Conservation (phyloP, 371 early-diverging fungal species). For the Apophysomyces elegans region DNA sequence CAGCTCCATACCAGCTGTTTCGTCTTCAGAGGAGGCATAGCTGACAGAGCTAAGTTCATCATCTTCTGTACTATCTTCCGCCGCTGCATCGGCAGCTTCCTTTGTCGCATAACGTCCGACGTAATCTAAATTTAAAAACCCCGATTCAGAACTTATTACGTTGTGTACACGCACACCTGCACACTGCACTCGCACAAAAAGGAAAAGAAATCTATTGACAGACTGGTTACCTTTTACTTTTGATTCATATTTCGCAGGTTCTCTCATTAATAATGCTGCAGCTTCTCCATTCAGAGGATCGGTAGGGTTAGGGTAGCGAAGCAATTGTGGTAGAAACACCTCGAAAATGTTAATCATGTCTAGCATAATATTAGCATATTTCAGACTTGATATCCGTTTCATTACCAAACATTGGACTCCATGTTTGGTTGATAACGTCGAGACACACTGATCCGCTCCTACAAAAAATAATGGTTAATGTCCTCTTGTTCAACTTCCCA, state of each 20-base stretch:
- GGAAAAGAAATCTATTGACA: background rate
- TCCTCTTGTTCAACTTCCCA: background rate
- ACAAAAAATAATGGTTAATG: constrained; percentile 16
- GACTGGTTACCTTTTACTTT: constrained; percentile 84
- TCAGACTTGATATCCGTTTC: background rate
- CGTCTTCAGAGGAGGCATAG: constrained; percentile 83
- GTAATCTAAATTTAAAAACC: constrained; percentile 63
- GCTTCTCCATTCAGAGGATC: constrained; percentile 99
- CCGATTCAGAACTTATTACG: constrained; percentile 4
- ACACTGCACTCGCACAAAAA: background rate
- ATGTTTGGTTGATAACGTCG: constrained; percentile 99
- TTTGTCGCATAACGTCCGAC: constrained; percentile 86
- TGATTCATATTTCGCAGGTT: constrained; percentile 86
- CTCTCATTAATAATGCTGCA: constrained; percentile 96
- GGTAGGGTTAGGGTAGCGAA: constrained; percentile 98
- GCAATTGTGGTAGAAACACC: constrained; percentile 96
- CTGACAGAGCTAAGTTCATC: constrained; percentile 83
- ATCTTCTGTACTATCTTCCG: constrained; percentile 74
- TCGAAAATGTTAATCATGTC: constrained; percentile 99
- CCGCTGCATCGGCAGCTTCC: constrained; percentile 85
- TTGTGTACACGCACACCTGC: background rate
- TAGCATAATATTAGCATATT: constrained; percentile 23
- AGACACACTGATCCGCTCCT: constrained; percentile 98
- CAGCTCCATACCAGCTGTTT: constrained; percentile 76
- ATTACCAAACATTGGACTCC: constrained; percentile 99